Base-by-base conservation (phyloP, 352 stramenopile species). In the Phytophthora multivora region DNA sequence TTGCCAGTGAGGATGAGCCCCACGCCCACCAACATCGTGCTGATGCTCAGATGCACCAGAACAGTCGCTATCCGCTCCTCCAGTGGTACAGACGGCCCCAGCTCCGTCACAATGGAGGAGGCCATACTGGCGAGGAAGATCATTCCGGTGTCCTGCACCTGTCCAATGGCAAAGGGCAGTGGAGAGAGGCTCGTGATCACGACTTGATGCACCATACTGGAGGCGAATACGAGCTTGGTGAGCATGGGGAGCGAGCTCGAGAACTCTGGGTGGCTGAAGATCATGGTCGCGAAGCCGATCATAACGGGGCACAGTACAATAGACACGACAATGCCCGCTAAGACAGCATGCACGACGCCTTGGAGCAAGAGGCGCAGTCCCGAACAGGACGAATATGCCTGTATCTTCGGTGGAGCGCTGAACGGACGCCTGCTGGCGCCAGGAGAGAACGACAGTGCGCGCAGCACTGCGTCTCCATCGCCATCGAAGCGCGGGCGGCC, bases 101-200 rank as follows among this genome's bases (percentile, higher is more conserved):
- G 86, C 71, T 72, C 67, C 28, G 65, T 86, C 77, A 96, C 95
- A 65, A 98, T 96, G 18, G 71, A 91, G 13, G 93, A 79, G 3
- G 96, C 90, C 79, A 99, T 99, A 42, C 77, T 83, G 28, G 80
- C 90, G 21, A 99, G 76, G 73, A 99, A 99, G 55, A 99, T 98
- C 28, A 99, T 84, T 9, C 77, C 96, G 8, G 96, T 95, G 70
- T 99, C 96, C 73, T 99, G 97, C 0, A 98, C 97, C 69, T 98
- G 95, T 21, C 92, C 97, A 40, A 99, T 97, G 3, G 97, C 96
- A 72, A 98, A 99, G 4, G 90, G 86, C 38, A 99, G 73, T 18
- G 87, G 88, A n/a, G 85, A 98, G 46, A 97, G 83, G 11, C 69
- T 69, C 9, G 86, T 89, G 78, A 99, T 98, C 40, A 87, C 86